Conservation (phyloP, 2,329 filamentous ascomycete species). For the Sphaerulina populicola region DNA sequence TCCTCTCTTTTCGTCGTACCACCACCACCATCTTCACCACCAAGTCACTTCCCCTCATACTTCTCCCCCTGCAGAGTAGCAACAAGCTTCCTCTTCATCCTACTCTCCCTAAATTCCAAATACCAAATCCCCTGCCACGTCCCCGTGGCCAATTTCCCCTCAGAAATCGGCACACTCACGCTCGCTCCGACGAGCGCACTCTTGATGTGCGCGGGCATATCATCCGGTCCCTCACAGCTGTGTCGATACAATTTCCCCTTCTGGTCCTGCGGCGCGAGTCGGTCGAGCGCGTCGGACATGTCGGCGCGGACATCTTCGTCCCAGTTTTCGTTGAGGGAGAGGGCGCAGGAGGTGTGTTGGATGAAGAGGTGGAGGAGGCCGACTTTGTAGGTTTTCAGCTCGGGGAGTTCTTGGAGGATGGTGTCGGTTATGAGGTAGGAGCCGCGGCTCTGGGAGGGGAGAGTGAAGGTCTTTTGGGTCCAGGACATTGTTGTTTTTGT, state of each 20-base stretch:
- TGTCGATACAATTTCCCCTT: constrained; percentile 64
- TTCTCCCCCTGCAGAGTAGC: constrained; percentile 89
- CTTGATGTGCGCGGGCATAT: constrained; percentile 98
- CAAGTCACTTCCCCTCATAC: constrained; percentile 30
- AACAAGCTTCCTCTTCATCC: constrained; percentile 72
- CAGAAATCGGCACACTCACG: constrained; percentile 80
- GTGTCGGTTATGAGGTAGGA: constrained; percentile 82
- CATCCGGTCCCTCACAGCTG: constrained; percentile 75
- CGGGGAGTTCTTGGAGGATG: constrained; percentile 62
- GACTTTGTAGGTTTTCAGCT: constrained; percentile 74
- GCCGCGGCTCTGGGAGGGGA: constrained; percentile 69
- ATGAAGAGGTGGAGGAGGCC: constrained; percentile 83
- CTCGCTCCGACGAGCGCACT: constrained; percentile 80
- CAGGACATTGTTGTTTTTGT: constrained; percentile 46
- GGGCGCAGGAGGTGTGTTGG: constrained; percentile 87
- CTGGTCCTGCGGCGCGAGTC: constrained; percentile 74
- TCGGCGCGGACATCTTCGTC: constrained; percentile 69
- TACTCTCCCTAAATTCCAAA: constrained; percentile 71
- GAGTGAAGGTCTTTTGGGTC: constrained; percentile 75
- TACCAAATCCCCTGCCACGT: constrained; percentile 93
- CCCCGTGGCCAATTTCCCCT: constrained; percentile 64
- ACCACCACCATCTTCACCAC: not conserved
- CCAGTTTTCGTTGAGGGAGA: constrained; percentile 89
- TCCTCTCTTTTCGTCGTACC: not conserved
- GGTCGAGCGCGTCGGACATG: constrained; percentile 92